Evolutionary conservation across 73 alveolate genomes (phyloP), one percentile per base, ranked within the genome.

Genomic region (Paraurostyla sp.): DNA sequence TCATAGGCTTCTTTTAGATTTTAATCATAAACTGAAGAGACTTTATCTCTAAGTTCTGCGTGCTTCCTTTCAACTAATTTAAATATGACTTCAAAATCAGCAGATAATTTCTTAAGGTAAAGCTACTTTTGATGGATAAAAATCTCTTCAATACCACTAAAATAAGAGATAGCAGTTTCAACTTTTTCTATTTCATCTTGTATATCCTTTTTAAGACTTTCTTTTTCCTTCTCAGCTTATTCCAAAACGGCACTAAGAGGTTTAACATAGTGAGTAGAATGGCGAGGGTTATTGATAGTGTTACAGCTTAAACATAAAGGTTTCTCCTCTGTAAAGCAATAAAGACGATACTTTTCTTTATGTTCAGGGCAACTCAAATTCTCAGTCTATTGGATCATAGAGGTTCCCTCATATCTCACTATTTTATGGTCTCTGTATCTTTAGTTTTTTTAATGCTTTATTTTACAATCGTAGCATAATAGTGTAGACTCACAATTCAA

Each of bases 21-120:
- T 46, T 85, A 22, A 54, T 85, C 92, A 69, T 43, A 85, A n/a
- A 48, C 43, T 9, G 51, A 6, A 6, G 35, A 6, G 0, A 85
- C 48, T 35, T 76, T 75, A 35, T 88, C 89, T 52, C 83, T 88
- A 0, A 76, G 71, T 59, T 88, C 94, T 0, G 90, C 51, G 59
- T 73, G 87, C 45, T 88, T 88, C 33, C 94, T 57, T 48, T 88
- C 94, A 29, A 88, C 63, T 11, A 78, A 22, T 60, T 88, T 88
- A 57, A 45, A 38, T 6, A 88, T 76, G 23, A 88, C 88, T 20
- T 88, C 94, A 52, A 88, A 88, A 69, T 88, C 94, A 23, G 89
- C 94, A 35, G 78, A 48, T 15, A 88, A 57, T 48, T 88, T 88
- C 56, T 88, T 38, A 80, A 88, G 43, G 29, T 73, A 59, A 48